Evolutionary conservation across 192 early-diverging fungal species (phyloP), one percentile per base, ranked within the genome.

Genomic region (Coemansia sp.): DNA sequence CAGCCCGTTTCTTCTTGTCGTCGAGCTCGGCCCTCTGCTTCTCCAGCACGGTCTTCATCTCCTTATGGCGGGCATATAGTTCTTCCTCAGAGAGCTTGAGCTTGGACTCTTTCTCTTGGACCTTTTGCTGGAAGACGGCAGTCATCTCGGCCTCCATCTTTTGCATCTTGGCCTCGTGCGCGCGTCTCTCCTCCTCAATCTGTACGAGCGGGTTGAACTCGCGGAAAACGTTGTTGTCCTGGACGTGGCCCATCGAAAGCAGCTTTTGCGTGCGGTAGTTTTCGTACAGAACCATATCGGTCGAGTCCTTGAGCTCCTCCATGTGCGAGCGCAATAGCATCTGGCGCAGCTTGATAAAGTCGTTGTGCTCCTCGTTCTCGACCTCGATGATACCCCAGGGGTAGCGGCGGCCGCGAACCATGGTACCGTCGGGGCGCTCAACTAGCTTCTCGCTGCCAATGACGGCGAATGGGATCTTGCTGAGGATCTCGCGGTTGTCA

Each of bases 121-220:
- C 97, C 88, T 99, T 98, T 64, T 94, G 93, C 83, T 96, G 93
- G 91, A 99, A 99, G 50, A 99, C 97, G 46, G 90, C 86, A 81
- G 95, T 95, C 97, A 99, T 99, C 82, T 99, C 97, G 34, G 90
- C 88, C 77, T 99, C 96, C 97, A 99, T 98, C 87, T 97, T 96
- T 51, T 90, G 87, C 85, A 99, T 87, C 86, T 98, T 98, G 68
- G 88, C 89, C 81, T 99, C 95, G 67, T 99, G 97, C 36, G 92
- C 85, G 37, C 88, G 74, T 51, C 90, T 89, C 85, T 99, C 96
- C 78, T 96, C 94, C 68, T 98, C 96, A 64, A 96, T 83, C 83
- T 97, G 90, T 42, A 83, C 74, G 6, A 86, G 79, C 54, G 90
- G 90, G 68, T 93, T 93, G 72, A 89, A 88, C 84, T 93, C 90